These are phyloP conservation scores for Trichoderma orchidacearum DNA, from an alignment of 495 filamentous ascomycete genomes.

Conservation along the genomic window DNA sequence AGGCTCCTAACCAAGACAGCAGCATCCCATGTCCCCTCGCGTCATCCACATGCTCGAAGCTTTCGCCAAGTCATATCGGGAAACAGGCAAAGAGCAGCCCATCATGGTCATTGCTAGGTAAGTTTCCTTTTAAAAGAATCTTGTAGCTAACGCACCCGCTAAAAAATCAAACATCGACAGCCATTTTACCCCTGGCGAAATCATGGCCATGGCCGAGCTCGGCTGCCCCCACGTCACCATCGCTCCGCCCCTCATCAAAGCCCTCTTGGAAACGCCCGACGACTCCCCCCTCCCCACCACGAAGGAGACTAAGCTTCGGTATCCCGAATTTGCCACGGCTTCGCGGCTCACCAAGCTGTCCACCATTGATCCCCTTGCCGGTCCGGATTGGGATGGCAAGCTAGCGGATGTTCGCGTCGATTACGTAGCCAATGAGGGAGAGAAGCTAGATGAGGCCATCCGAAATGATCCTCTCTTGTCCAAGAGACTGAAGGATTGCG, in stretches of 20 bases:
- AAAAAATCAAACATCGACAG: neutral
- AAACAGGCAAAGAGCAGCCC: neutral
- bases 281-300: neutral
- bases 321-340: neutral
- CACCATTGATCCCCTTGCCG: neutral
- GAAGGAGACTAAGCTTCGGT: neutral
- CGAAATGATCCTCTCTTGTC: neutral
- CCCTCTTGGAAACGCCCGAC: neutral
- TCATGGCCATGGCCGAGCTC: slow-evolving; percentile 1
- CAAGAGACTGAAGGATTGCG: neutral
- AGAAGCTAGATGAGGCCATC: neutral
- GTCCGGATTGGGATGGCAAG: neutral
- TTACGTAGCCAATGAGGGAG: neutral
- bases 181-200: neutral
- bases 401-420: neutral
- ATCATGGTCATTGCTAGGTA: neutral
- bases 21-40: neutral
- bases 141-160: no score
- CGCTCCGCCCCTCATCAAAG: neutral
- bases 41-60: neutral
- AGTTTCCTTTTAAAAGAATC: no score
- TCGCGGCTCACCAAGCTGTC: neutral
- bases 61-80: neutral
- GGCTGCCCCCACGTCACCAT: neutral
- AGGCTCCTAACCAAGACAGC: neutral